Evolutionary conservation across 2,329 filamentous ascomycete species (phyloP), one percentile per base, ranked within the genome.

Genomic region (Botrytis hyacinthi): DNA sequence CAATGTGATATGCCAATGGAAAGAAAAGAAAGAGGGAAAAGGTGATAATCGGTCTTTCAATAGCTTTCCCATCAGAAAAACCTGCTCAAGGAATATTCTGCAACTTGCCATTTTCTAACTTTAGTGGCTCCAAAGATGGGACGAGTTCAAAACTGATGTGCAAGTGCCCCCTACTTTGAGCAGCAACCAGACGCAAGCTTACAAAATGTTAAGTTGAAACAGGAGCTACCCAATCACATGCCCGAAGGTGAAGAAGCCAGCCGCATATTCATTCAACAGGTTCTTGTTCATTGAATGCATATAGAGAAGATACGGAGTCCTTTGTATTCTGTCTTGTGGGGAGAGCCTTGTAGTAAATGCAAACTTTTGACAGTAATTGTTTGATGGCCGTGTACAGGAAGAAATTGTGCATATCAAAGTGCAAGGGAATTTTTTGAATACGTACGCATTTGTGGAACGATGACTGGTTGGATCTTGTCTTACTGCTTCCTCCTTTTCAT

Each of bases 401-500:
- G 26, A 9, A 68, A 32, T 42, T 32, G 48, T 69, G 37, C 35
- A 57, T 32, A 32, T 69, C 3, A 32, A 1, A 59, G n/a, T 32
- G 9, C 37, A 57, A 67, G 20, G 7, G 57, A 72, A 72, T n/a
- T 42, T n/a, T 42, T 42, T 4, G 16, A n/a, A 29, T 44, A 94
- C 93, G 90, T 89, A 96, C 93, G 91, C 89, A 82, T 93, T 92
- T 69, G 89, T 90, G 66, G 92, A 89, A 73, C 93, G 88, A 80
- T 93, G 92, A 78, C 91, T 91, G 51, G 90, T 90, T n/a, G 89
- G 86, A 78, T 91, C 87, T 81, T 91, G 87, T 76, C 90, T 86
- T 79, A 92, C 88, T 76, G 91, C 89, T 78, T 92, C 90, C 80
- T 94, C 92, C 80, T 95, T 94, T 79, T 97, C 93, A 78, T 95